Base-by-base conservation (phyloP, 805 yeast genomes). In the Priceomyces medius region DNA sequence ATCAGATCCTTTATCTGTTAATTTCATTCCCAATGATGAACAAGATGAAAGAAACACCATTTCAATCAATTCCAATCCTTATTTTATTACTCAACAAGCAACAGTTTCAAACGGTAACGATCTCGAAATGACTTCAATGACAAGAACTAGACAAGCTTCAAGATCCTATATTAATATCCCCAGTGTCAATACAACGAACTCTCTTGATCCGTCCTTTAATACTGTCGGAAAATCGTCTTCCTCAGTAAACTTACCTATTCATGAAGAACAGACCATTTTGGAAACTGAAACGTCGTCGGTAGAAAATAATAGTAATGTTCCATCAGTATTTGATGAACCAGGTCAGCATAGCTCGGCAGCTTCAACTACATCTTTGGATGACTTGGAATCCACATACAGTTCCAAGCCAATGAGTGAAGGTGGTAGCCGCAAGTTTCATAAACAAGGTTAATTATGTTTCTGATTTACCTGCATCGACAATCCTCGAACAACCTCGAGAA, bases 291-390 rank as follows among this genome's bases (percentile, higher is more conserved):
- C 59, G 7, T 63, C 68, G 10, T 54, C 47, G 3, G 27, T 44
- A 35, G 40, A 67, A 27, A 71, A 66, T 33, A 58, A 59, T 40
- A 61, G 68, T 41, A 62, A 67, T 10, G 50, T 68, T n/a, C 67
- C 67, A 19, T 66, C 71, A 28, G 71, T 70, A 3, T 70, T 70
- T 53, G 63, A 61, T 17, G 54, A 43, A 20, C n/a, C n/a, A n/a
- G 65, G 55, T 17, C 49, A 50, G 19, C 44, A 52, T 23, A 59
- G 67, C 34, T 56, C 66, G 12, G 48, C 64, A 7, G 59, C 68
- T 2, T 64, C 71, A 14, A 53, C 61, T 13, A 60, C 68, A 8
- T 64, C 71, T 19, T 48, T 64, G 40, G 73, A 66, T 33, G 73
- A 67, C 5, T 13, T 44, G 7, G 44, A 41, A 13, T 13, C 40